Conservation (phyloP, 768 basidiomycete species). For the Symmetrospora coprosmae region DNA sequence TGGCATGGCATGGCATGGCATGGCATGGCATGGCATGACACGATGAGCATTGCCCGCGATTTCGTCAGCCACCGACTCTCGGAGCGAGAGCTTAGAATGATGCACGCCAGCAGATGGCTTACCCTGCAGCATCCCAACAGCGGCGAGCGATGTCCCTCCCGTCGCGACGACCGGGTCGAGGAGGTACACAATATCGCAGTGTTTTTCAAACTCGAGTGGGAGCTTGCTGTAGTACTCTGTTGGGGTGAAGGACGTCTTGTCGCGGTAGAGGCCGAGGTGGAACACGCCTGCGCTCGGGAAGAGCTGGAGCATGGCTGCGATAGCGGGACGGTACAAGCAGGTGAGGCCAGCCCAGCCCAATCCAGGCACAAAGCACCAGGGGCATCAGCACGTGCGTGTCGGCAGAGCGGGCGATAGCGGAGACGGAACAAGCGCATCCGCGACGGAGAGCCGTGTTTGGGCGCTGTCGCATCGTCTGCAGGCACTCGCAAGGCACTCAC, state of each 20-base stretch:
- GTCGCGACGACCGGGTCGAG: conserved; percentile 89
- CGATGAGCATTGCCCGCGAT: conserved; percentile 63
- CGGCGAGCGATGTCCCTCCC: conserved; percentile 79
- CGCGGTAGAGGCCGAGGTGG: conserved; percentile 77
- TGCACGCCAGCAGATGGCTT: too few species aligned
- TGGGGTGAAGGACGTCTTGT: conserved; percentile 30
- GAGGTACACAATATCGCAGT: conserved; percentile 70
- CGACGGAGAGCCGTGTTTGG: too few species aligned
- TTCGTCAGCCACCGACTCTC: background rate
- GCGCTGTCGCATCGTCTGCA: too few species aligned
- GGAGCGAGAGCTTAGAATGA: background rate
- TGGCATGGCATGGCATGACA: conserved; percentile 34
- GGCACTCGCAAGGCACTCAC: conserved; percentile 25
- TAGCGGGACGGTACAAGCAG: background rate
- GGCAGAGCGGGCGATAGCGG: too few species aligned
- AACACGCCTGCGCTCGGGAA: conserved; percentile 83
- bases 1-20: background rate
- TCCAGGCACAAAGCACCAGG: too few species aligned
- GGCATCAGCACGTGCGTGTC: too few species aligned
- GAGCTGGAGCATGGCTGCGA: conserved; percentile 53
- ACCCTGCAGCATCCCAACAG: conserved; percentile 58
- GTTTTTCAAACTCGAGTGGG: conserved; percentile 77
- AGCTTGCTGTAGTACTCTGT: conserved; percentile 41
- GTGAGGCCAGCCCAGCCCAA: too few species aligned
- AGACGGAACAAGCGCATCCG: too few species aligned